A percentile compares a stretch with the other conserved stretches of the same genome.
These are phyloP conservation scores for Dryadomyces quercus-mongolicae DNA, from an alignment of 2,329 filamentous ascomycete genomes.

Conservation along the genomic window DNA sequence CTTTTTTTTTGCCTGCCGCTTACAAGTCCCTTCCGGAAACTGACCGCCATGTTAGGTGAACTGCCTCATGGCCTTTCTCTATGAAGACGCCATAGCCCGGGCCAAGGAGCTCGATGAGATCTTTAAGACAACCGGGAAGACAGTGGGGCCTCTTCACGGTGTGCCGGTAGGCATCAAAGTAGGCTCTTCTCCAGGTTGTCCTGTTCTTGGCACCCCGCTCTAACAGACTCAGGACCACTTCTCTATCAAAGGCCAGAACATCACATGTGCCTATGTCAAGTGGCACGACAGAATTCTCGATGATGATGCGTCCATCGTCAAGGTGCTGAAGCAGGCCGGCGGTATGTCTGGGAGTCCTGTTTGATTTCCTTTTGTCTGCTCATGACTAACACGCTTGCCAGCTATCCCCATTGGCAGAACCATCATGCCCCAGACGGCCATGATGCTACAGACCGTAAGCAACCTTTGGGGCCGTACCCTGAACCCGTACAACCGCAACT, in stretches of 20 bases:
- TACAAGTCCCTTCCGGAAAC: background rate
- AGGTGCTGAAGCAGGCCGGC: constrained; percentile 15
- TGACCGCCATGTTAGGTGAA: background rate
- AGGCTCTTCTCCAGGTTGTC: too few relatives aligned
- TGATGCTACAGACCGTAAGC: constrained; percentile 17
- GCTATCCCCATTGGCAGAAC: background rate
- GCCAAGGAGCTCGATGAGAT: constrained; percentile 20
- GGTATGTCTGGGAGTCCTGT: constrained; percentile 9
- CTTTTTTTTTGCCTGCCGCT: background rate
- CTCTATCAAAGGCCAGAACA: constrained; percentile 16
- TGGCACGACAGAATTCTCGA: background rate
- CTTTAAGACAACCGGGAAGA: constrained; percentile 16
- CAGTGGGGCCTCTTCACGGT: constrained; percentile 23
- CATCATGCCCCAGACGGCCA: constrained; percentile 12
- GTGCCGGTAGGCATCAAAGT: constrained; percentile 23
- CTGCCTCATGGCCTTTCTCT: constrained; percentile 23
- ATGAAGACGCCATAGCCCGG: constrained; percentile 17
- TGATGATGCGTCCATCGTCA: constrained; percentile 6
- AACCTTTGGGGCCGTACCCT: constrained; percentile 21
- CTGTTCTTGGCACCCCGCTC: too few relatives aligned
- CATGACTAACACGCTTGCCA: too few relatives aligned
- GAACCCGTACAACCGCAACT: constrained; percentile 21
- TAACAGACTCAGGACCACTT: constrained; percentile 25
- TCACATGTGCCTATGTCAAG: background rate
- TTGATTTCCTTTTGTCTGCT: constrained; percentile 10